A percentile compares a stretch with the other conserved stretches of the same genome.
phyloP scores from a whole-genome alignment of 805 yeast genomes.

The Wickerhamomyces ciferrii region DNA sequence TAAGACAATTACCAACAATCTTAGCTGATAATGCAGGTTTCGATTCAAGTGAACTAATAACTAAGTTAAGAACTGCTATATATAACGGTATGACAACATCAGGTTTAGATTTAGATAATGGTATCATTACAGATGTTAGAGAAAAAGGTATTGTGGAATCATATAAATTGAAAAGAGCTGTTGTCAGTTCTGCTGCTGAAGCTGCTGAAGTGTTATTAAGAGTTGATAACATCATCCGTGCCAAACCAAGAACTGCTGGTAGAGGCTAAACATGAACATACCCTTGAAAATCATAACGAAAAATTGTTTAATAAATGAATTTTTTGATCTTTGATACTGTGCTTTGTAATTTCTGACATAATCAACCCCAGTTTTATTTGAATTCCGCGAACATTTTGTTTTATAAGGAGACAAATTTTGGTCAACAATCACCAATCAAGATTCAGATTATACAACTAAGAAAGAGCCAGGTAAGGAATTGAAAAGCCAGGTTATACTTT shows the following conservation, averaged over 20 bases:
- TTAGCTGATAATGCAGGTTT: slow-evolving; percentile 96
- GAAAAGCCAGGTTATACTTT: not conserved
- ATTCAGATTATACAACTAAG: not conserved
- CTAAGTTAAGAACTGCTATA: slow-evolving; percentile 77
- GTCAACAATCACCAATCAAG: not conserved
- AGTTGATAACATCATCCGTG: slow-evolving; percentile 94
- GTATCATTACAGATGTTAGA: slow-evolving; percentile 89
- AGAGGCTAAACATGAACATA: slow-evolving; percentile 43
- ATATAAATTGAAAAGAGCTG: slow-evolving; percentile 87
- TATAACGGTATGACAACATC: slow-evolving; percentile 90
- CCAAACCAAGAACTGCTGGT: slow-evolving; percentile 96
- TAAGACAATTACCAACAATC: slow-evolving; percentile 92
- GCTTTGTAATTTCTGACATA: too few species aligned
- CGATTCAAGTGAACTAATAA: slow-evolving; percentile 87
- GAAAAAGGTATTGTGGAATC: slow-evolving; percentile 91
- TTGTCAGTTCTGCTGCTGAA: slow-evolving; percentile 93
- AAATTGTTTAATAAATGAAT: not conserved
- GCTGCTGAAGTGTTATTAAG: slow-evolving; percentile 95
- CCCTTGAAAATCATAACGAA: not conserved
- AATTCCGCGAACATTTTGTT: not conserved
- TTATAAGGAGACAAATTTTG: not conserved
- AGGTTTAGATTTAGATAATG: slow-evolving; percentile 84
- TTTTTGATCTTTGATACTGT: too few species aligned
- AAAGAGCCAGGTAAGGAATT: not conserved
- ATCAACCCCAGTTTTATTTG: not conserved